Evolutionary conservation across 2,329 filamentous ascomycete genomes (phyloP), one percentile per base, ranked within the genome.

Genomic region (Pseudocercospora eumusae): DNA sequence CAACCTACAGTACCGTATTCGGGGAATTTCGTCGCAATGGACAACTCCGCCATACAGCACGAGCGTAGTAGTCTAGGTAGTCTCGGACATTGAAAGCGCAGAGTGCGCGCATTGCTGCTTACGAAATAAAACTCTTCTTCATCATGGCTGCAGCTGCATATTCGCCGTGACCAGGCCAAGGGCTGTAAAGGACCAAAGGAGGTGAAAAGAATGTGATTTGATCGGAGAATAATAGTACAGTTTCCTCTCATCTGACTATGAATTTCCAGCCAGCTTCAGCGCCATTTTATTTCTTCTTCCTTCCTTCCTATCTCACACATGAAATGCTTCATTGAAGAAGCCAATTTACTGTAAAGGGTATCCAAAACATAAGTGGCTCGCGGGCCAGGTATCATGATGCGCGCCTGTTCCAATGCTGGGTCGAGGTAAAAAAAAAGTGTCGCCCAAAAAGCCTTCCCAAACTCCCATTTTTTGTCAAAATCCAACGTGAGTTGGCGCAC

Each of bases 331-430:
- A 40, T n/a, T 40, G 36, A 61, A 61, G 55, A 56, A 52, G 36
- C 63, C 54, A 57, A 27, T 60, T 62, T 45, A 44, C 56, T 20
- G 47, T 21, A 60, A 53, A 54, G 59, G 57, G 36, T 40, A 40
- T 40, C 36, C 36, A 40, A 40, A 40, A 40, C 36, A 40, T 40
- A 40, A 33, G 36, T 40, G 36, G 36, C 36, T 40, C 36, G 36
- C 36, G n/a, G 36, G 36, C 36, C 36, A 40, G 64, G 66, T 67
- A 68, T 68, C 66, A 68, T 68, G 64, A 61, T 33, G 31, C 28
- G 66, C 66, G 64, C 66, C 66, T 67, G 63, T 64, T 66, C 65
- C 65, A 59, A 67, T 67, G 64, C 66, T 64, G 56, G 44, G 54
- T 56, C 42, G 40, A 56, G 11, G 21, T 15, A 18, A 45, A 21